These are phyloP conservation scores for Biancaea sappan DNA, from an alignment of 306 rosid species.

Conservation along the genomic window DNA sequence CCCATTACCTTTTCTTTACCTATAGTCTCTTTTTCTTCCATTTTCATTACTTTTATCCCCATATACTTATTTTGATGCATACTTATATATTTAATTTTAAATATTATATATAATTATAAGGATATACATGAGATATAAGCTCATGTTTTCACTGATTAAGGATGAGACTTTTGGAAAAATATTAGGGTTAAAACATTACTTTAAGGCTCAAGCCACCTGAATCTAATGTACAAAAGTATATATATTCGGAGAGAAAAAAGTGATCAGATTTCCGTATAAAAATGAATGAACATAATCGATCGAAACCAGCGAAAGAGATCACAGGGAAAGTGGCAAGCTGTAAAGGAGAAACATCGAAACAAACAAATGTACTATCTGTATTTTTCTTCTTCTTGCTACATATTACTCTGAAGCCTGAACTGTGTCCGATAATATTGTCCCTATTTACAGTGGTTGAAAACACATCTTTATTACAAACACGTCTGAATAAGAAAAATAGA, in stretches of 20 bases:
- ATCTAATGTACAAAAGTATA: background rate
- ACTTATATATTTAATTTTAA: too few species aligned
- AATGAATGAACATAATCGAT: background rate
- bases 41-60: too few species aligned
- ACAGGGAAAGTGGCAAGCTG: background rate
- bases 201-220: background rate
- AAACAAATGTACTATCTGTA: conserved; percentile 6
- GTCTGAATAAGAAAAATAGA: too few species aligned
- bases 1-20: too few species aligned
- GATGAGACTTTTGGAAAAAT: too few species aligned
- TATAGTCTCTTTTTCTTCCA: too few species aligned
- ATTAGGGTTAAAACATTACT: too few species aligned
- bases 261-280: background rate
- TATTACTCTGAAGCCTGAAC: background rate
- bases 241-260: background rate
- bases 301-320: background rate
- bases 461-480: conserved; percentile 25
- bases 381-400: conserved; percentile 11
- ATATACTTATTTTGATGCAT: too few species aligned
- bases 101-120: too few species aligned
- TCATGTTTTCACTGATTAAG: too few species aligned
- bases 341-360: conserved; percentile 12
- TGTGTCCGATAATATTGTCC: conserved; percentile 17
- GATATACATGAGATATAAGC: too few species aligned
- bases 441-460: conserved; percentile 39